These are phyloP conservation scores for Cymodocea nodosa DNA, from an alignment of 116 monocot species.

Conservation along the genomic window DNA sequence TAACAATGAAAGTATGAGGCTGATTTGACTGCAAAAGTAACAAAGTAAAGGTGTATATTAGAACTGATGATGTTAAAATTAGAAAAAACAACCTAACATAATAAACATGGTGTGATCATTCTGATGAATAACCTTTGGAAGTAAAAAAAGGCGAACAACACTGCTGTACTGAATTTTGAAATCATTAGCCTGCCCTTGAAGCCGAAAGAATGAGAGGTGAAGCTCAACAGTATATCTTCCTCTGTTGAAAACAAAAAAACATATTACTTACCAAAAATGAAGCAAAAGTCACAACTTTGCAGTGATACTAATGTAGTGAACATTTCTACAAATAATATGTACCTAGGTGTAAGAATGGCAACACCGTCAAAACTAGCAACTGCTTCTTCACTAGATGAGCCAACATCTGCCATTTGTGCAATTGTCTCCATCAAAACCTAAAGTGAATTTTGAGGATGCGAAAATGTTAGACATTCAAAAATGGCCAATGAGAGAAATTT, in stretches of 20 bases:
- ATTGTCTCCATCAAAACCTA: constrained; percentile 85
- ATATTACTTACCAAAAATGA: not conserved
- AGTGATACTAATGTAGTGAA: not conserved
- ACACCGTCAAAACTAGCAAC: constrained; percentile 92
- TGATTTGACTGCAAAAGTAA: constrained; percentile 71
- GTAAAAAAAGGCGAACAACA: constrained; percentile 81
- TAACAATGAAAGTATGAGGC: constrained; percentile 92
- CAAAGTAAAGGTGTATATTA: not conserved
- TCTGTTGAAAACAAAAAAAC: constrained; percentile 16
- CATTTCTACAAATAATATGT: constrained; percentile 1
- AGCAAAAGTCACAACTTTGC: not conserved
- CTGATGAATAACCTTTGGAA: constrained; percentile 65
- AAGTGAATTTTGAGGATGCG: not conserved
- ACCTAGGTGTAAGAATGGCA: constrained; percentile 96
- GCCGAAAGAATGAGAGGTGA: constrained; percentile 86
- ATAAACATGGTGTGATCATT: not conserved
- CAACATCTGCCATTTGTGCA: constrained; percentile 73
- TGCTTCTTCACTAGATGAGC: constrained; percentile 79
- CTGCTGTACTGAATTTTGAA: constrained; percentile 99
- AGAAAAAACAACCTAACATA: not conserved
- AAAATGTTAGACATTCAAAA: not conserved
- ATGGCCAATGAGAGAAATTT: too few species aligned
- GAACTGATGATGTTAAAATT: not conserved
- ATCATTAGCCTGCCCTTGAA: constrained; percentile 98
- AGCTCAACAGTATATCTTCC: constrained; percentile 95